phyloP scores from a whole-genome alignment of 306 rosid genomes.

The Gastrolobium bilobum region DNA sequence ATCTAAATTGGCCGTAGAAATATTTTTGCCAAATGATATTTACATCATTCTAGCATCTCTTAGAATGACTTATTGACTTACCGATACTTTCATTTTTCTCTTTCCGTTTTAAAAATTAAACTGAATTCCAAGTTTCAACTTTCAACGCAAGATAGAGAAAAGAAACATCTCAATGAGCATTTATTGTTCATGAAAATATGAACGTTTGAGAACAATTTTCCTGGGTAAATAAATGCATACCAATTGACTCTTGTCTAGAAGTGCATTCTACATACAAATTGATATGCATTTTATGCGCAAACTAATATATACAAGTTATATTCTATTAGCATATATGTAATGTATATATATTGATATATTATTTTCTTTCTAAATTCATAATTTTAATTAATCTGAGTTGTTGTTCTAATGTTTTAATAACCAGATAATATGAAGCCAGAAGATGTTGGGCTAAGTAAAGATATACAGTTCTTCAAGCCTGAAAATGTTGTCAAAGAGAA shows the following conservation, averaged over 20 bases:
- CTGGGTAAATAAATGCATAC: too few relatives aligned
- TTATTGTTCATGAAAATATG: not conserved
- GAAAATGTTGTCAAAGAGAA: conserved; percentile 48
- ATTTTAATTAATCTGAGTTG: not conserved
- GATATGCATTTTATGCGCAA: not conserved
- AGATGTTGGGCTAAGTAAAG: conserved; percentile 65
- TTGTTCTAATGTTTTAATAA: conserved; percentile 19
- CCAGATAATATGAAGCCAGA: conserved; percentile 67
- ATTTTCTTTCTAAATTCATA: conserved; percentile 12
- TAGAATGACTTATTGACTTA: conserved; percentile 14
- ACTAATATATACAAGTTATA: not conserved
- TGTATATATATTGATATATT: not conserved
- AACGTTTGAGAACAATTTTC: not conserved
- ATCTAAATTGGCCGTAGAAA: too few relatives aligned
- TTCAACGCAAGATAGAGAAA: not conserved
- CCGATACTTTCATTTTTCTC: conserved; percentile 8
- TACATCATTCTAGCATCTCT: conserved; percentile 6
- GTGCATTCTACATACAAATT: not conserved
- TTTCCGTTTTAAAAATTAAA: conserved; percentile 3
- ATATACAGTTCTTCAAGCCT: conserved; percentile 67
- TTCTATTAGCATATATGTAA: not conserved
- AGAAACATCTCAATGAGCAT: not conserved
- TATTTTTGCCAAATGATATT: too few relatives aligned
- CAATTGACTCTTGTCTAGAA: not conserved
- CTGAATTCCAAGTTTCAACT: not conserved